phyloP scores from a whole-genome alignment of 192 early-diverging fungal genomes.

The Podila epicladia region DNA sequence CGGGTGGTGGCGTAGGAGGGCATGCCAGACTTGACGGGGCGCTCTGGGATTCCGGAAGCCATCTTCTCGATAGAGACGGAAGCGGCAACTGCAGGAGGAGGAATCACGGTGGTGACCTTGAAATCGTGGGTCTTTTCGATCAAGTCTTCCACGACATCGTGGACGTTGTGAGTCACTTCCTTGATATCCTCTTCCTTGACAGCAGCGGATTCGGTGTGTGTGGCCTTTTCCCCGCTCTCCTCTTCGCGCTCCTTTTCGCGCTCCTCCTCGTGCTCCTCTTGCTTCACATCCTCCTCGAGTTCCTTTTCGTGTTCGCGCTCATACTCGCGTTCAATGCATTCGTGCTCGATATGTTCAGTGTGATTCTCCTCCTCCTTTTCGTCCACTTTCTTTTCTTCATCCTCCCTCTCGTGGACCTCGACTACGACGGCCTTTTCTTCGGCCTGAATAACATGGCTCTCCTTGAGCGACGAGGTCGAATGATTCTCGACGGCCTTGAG shows the following conservation, averaged over 20 bases:
- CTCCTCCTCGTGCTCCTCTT: background rate
- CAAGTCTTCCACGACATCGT: background rate
- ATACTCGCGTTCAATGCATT: background rate
- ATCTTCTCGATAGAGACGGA: background rate
- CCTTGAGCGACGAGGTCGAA: background rate
- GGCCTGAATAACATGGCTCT: slow-evolving; percentile 7
- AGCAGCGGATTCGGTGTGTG: background rate
- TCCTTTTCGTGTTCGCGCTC: background rate
- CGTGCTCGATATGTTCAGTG: background rate
- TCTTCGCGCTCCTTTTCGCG: no score
- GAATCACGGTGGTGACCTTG: no score
- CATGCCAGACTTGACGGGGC: slow-evolving; percentile 6
- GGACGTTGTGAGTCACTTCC: background rate
- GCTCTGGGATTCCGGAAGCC: slow-evolving; percentile 11
- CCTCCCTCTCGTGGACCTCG: slow-evolving; percentile 5
- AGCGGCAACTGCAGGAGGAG: background rate
- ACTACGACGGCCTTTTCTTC: slow-evolving; percentile 10
- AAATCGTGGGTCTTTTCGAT: background rate
- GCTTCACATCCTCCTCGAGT: background rate
- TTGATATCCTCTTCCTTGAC: background rate
- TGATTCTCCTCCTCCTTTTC: slow-evolving; percentile 2
- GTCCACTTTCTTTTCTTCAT: background rate
- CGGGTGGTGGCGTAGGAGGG: slow-evolving; percentile 9
- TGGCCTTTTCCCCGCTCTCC: background rate
- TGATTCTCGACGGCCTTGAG: slow-evolving; percentile 7